Base-by-base conservation (phyloP, 2,329 filamentous ascomycete species). In the Trichophaea hybrida region DNA sequence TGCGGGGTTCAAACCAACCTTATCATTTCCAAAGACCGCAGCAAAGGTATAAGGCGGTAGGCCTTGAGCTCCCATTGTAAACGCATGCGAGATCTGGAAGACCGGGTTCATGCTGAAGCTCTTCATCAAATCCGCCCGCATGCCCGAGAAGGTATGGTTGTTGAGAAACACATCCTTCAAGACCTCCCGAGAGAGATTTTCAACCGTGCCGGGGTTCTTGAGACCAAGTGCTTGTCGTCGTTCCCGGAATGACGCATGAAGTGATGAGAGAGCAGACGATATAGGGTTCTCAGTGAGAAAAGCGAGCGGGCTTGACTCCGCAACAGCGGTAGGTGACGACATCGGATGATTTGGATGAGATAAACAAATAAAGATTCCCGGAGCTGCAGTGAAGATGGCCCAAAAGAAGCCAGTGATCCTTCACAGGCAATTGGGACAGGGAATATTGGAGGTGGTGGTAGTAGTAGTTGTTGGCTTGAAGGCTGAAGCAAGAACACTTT, bases 71-170 rank as follows among this genome's bases (percentile, higher is more conserved):
- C 93, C 91, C 81, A 96, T 88, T 59, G 91, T 85, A 73, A 98
- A 93, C 69, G 93, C 88, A 76, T 98, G 93, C 66, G 91, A 96
- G 69, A 96, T 86, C 75, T 97, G 91, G 79, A 98, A 98, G 68
- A 97, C 77, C 60, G 93, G 93, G 60, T 84, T 82, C 73, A 94
- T 82, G 79, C 89, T 93, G 76, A 97, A 94, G 71, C 88, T 84
- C 79, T 96, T 97, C 72, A 89, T 96, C 72, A 97, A 78, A 74
- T 98, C 93, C 73, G 91, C 94, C 72, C 91, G 87, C 73, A 98
- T 80, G 70, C 93, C 93, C 49, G 88, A 86, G 78, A 98, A 97
- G 83, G 93, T 94, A 74, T 88, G 86, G 78, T 96, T 95, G 76
- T 85, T 93, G 70, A 96, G 82, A 72, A 97, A 85, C 69, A 96